These are phyloP conservation scores for Gynandropsis gynandra DNA, from an alignment of 345 rosid species.

Conservation along the genomic window DNA sequence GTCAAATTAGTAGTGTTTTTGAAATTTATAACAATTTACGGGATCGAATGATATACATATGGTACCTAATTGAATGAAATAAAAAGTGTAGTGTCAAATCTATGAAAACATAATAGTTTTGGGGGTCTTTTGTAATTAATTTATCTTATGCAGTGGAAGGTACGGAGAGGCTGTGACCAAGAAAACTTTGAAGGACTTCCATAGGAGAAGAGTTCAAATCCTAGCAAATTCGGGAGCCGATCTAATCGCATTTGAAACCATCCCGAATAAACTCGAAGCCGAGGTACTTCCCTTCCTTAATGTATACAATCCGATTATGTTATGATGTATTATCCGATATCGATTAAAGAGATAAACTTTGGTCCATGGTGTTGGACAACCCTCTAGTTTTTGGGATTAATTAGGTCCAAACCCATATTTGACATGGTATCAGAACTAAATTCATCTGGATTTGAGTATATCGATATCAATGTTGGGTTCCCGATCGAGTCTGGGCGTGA, in stretches of 20 bases:
- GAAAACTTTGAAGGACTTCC: slow-evolving; percentile 71
- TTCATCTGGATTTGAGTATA: no score
- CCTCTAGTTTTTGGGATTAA: no score
- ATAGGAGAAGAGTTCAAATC: slow-evolving; percentile 73
- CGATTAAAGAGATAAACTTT: no score
- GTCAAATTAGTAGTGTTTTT: not conserved
- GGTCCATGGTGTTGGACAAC: no score
- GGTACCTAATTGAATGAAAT: not conserved
- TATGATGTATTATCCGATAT: no score
- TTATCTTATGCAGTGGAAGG: slow-evolving; percentile 42
- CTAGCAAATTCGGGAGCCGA: slow-evolving; percentile 62
- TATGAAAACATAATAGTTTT: not conserved
- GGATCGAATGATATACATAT: no score
- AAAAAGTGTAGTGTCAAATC: not conserved
- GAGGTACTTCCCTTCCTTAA: slow-evolving; percentile 35
- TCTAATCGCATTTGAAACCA: slow-evolving; percentile 81
- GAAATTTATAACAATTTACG: not conserved
- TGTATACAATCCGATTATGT: no score
- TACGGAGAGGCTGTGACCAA: slow-evolving; percentile 57
- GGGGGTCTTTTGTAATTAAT: not conserved
- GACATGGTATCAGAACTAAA: no score
- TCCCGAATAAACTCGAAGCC: slow-evolving; percentile 84
- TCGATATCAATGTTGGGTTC: no score
- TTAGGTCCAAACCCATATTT: no score
- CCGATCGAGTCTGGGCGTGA: no score